Base-by-base conservation (phyloP, 208 protist species). In the Phytomonas francai region DNA sequence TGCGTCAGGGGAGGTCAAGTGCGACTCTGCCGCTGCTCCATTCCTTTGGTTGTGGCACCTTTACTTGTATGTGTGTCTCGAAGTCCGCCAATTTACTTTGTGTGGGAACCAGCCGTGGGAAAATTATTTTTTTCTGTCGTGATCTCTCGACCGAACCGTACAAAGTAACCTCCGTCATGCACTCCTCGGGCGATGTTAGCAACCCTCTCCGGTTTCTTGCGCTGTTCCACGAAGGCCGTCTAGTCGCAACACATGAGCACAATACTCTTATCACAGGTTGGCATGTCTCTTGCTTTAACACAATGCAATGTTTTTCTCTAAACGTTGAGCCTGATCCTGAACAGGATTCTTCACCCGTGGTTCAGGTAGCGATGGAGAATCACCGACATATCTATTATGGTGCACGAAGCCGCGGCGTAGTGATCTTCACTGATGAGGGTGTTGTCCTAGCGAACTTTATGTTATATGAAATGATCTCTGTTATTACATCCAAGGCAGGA, bases 61-160 rank as follows among this genome's bases (percentile, higher is more conserved):
- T 87, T 19, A 73, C 77, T 12, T 77, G 72, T 34, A 60, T 92
- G 70, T 79, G 75, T 64, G 66, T 54, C 28, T 80, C 87, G 6
- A 25, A 63, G 5, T 71, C 73, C 51, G 87, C 83, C 57, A 85
- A 76, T 57, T 65, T 92, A 19, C 57, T 92, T 2, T 85, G 74
- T 61, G 65, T 81, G 8, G 87, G 81, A 32, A 89, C 83, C 6
- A 66, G 68, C 16, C 64, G 33, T 3, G 87, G 87, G 16, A 71
- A 59, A 34, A 76, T 92, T 33, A 61, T 92, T 25, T 77, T 88
- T 3, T 85, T 84, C 73, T 59, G 63, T 12, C 80, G 87, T 12
- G 64, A 70, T 22, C 61, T 60, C 19, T 25, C 51, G 3, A 49
- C 57, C 2, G 63, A 70, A n/a, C 68, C 63, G 14, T 88, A 85